These are phyloP conservation scores for Calycina marina DNA, from an alignment of 2,329 filamentous ascomycete species.

Conservation along the genomic window DNA sequence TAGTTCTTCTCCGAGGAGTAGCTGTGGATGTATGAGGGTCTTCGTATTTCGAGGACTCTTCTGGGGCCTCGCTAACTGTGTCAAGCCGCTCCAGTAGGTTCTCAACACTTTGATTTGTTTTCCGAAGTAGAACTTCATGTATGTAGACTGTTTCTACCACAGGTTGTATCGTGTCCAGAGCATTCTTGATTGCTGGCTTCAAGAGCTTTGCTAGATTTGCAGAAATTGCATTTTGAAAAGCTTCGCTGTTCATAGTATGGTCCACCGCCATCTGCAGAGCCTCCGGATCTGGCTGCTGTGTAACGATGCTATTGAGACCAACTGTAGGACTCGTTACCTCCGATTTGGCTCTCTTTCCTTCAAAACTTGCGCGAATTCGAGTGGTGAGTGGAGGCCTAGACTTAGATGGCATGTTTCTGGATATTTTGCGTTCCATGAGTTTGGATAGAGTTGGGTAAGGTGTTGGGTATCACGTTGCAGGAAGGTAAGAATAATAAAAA, in stretches of 20 bases:
- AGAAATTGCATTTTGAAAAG: conserved; percentile 20
- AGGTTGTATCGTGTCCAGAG: conserved; percentile 21
- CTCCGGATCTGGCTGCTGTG: conserved; percentile 17
- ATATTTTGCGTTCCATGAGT: conserved; percentile 3
- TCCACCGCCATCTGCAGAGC: conserved; percentile 16
- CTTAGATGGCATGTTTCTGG: conserved; percentile 7
- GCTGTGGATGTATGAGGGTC: background rate
- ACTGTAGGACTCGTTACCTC: conserved; percentile 5
- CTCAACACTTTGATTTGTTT: conserved; percentile 20
- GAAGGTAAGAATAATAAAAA: conserved; percentile 1
- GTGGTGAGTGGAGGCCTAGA: conserved; percentile 20
- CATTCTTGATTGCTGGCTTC: conserved; percentile 20
- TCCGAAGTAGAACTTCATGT: conserved; percentile 19
- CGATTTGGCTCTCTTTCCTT: conserved; percentile 15
- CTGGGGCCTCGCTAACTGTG: conserved; percentile 7
- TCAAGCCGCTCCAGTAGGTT: conserved; percentile 16
- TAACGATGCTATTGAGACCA: conserved; percentile 9
- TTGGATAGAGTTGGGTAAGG: too few relatives aligned
- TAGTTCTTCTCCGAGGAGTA: background rate
- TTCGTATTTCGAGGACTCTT: background rate
- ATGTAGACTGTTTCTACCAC: conserved; percentile 22
- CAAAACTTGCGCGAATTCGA: conserved; percentile 19
- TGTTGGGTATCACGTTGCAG: conserved; percentile 1
- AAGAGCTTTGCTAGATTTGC: conserved; percentile 19
- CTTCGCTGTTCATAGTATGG: conserved; percentile 17